Conservation (phyloP, 805 yeast species). For the Clavispora phyllophila region DNA sequence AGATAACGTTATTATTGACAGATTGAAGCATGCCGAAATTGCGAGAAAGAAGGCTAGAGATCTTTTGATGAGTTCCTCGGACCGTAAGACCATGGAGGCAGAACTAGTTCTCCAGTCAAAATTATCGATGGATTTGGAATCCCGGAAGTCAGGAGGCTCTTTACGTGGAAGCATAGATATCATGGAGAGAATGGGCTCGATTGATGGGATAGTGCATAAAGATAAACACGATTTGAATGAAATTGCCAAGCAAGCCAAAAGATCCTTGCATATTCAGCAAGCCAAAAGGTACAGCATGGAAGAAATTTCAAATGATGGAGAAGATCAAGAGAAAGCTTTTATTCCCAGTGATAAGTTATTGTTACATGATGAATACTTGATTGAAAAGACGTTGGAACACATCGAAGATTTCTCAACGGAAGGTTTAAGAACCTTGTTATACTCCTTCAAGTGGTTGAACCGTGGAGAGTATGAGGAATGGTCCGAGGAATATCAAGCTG, state of each 20-base stretch:
- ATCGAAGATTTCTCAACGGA: constrained; percentile 93
- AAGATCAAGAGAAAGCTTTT: neutral
- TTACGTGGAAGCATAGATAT: constrained; percentile 21
- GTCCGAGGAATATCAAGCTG: constrained; percentile 63
- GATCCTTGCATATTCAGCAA: constrained; percentile 58
- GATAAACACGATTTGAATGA: constrained; percentile 50
- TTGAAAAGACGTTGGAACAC: constrained; percentile 83
- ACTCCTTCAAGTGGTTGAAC: constrained; percentile 71
- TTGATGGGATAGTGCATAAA: constrained; percentile 46
- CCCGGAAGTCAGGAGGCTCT: constrained; percentile 27
- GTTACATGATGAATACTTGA: constrained; percentile 65
- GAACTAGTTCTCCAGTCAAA: constrained; percentile 58
- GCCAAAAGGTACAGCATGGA: constrained; percentile 46
- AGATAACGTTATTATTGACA: constrained; percentile 80
- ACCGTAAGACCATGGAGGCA: constrained; percentile 76
- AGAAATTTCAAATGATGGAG: constrained; percentile 2
- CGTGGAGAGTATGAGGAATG: constrained; percentile 57
- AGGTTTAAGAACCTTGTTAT: constrained; percentile 86
- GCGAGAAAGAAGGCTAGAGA: constrained; percentile 66
- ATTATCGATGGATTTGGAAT: constrained; percentile 33
- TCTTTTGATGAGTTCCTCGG: constrained; percentile 48
- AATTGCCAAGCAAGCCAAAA: constrained; percentile 48
- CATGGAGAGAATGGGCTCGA: constrained; percentile 30
- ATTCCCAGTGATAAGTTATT: constrained; percentile 50
- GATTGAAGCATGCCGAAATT: constrained; percentile 51